Evolutionary conservation across 2,329 filamentous ascomycete species (phyloP), one percentile per base, ranked within the genome.

Genomic region (Cordyceps cicadae): DNA sequence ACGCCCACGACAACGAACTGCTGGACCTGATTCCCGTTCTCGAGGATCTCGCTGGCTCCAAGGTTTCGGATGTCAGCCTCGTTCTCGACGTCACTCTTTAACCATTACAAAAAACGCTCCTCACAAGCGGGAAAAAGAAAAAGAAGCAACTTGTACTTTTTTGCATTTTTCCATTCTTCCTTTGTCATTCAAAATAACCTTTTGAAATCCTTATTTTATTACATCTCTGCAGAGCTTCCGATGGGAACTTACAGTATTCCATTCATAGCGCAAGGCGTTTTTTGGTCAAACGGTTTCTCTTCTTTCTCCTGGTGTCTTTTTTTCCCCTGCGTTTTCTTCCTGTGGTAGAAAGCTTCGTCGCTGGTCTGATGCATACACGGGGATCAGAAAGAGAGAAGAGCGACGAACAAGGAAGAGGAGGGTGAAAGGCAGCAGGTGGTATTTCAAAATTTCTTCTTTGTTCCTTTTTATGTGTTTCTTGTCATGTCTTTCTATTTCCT

Each of bases 1-100:
- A 99, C 77, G 94, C 94, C 64, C 94, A 99, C 76, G 94, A 99
- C 79, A 99, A 99, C 76, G 94, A 99, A 81, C 83, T 99, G 64
- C 82, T 99, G 70, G 94, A 99, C 74, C 81, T 99, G 69, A 97
- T 99, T 74, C 94, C 94, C 58, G 94, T 99, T 69, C 90, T 99
- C 66, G 94, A 99, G 81, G 94, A 99, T 76, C 82, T 99, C 71
- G 93, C 94, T 64, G 88, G 89, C 67, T 76, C 87, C 63, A 89
- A 93, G 72, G 94, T 99, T 64, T 85, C 88, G 76, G 94, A 99
- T 76, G 94, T 99, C 74, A 97, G 93, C 80, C 81, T 99, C 70
- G 94, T 99, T 69, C 87, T 99, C 70, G 94, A 99, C 79, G 93
- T 97, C 76, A 85, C 84, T 77, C 84, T 87, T 70, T 87, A 75